Evolutionary conservation across 139 green algal genomes (phyloP).

Genomic region (Chlamydomonas urium): DNA sequence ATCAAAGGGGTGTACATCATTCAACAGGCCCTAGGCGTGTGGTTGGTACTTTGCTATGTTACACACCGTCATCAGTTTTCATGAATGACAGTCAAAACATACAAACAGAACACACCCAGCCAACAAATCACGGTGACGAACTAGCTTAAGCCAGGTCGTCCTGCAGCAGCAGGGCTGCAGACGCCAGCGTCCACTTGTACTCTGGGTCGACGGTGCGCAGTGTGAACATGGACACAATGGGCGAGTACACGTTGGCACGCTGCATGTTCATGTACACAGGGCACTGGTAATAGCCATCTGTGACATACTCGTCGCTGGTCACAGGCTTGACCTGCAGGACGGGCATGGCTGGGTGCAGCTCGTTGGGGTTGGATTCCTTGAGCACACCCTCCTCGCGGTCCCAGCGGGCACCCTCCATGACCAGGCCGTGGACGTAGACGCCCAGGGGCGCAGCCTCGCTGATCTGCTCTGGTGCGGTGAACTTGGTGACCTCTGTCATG

Average conservation of each 20-base stretch:
- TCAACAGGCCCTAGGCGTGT: no score
- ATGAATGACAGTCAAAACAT: no score
- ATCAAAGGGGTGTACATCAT: no score
- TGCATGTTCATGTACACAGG: conserved; percentile 91
- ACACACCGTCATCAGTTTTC: no score
- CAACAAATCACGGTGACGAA: background rate
- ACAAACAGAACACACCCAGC: no score
- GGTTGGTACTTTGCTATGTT: no score
- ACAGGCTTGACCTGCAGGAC: conserved; percentile 72
- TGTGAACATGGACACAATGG: conserved; percentile 73
- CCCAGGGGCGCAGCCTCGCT: conserved; percentile 60
- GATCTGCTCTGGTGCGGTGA: conserved; percentile 42
- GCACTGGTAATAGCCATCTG: conserved; percentile 70
- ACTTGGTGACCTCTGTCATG: conserved; percentile 64
- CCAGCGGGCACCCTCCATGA: conserved; percentile 82
- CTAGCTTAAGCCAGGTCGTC: conserved; percentile 59
- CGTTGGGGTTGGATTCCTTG: conserved; percentile 69
- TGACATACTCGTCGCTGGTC: conserved; percentile 65
- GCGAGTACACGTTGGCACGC: conserved; percentile 82
- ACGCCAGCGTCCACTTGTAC: conserved; percentile 77
- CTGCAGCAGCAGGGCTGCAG: conserved; percentile 77
- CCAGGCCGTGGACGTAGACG: conserved; percentile 73
- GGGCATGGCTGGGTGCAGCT: conserved; percentile 77
- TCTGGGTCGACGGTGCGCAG: conserved; percentile 62
- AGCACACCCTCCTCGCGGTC: conserved; percentile 67